These are phyloP conservation scores for Lachnellula suecica DNA, from an alignment of 2,329 filamentous ascomycete species.

Conservation along the genomic window DNA sequence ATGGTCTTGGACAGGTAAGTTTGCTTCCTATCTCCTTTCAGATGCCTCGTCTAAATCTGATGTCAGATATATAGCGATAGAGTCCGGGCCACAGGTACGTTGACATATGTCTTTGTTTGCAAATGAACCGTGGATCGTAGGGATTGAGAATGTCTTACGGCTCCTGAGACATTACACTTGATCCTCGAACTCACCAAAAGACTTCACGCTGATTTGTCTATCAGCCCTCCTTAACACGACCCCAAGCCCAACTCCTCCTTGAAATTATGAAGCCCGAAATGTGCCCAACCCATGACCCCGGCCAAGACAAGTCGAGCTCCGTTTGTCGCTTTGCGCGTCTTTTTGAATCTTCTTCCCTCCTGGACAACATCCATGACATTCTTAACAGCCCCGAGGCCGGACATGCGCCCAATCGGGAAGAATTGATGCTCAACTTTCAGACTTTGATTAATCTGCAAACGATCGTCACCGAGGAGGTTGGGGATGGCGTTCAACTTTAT, in stretches of 20 bases:
- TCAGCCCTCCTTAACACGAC: constrained; percentile 14
- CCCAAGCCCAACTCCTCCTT: constrained; percentile 7
- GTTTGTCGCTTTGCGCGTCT: constrained; percentile 15
- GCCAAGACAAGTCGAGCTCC: constrained; percentile 10
- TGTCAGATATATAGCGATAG: constrained; percentile 20
- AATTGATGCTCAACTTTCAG: constrained; percentile 13
- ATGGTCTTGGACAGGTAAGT: constrained; percentile 19
- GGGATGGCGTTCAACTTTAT: constrained; percentile 10
- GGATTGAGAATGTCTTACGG: too few relatives aligned
- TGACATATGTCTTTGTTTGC: too few relatives aligned
- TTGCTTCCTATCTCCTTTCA: constrained; percentile 1
- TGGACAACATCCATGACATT: constrained; percentile 19
- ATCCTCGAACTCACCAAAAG: too few relatives aligned
- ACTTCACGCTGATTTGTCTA: too few relatives aligned
- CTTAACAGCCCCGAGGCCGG: constrained; percentile 13
- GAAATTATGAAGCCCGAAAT: constrained; percentile 13
- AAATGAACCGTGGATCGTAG: too few relatives aligned
- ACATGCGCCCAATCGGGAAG: constrained; percentile 16
- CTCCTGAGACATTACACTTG: too few relatives aligned
- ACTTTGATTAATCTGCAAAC: constrained; percentile 15
- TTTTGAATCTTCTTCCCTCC: constrained; percentile 18
- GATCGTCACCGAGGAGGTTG: constrained; percentile 10
- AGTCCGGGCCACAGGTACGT: constrained; percentile 15
- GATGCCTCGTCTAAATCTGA: background rate
- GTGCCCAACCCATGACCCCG: constrained; percentile 10